Evolutionary conservation across 345 rosid species (phyloP).

Genomic region (Pugionium dolabratum): DNA sequence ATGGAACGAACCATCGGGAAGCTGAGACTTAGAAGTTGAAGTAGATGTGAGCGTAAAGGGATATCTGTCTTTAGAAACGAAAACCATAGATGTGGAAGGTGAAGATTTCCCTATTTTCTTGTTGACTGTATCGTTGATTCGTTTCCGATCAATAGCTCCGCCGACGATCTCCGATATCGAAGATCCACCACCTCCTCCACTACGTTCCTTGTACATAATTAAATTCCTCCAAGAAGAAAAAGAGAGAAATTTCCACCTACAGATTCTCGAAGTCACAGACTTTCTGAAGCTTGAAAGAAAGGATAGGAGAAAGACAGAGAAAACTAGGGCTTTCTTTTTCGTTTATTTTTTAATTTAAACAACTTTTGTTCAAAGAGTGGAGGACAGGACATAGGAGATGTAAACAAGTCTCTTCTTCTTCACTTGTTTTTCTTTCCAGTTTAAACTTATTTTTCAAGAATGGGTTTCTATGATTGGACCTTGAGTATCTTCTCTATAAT

Average conservation of each 20-base stretch:
- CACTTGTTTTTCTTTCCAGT: not conserved
- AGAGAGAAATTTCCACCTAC: constrained; percentile 3
- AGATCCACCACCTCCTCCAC: constrained; percentile 33
- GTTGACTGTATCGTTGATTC: constrained; percentile 85
- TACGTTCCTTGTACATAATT: constrained; percentile 53
- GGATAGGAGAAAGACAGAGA: constrained; percentile 41
- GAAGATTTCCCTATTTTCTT: constrained; percentile 88
- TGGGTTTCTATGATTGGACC: no score
- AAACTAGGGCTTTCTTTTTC: constrained; percentile 47
- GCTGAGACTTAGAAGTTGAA: constrained; percentile 63
- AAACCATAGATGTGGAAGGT: constrained; percentile 77
- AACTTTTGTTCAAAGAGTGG: constrained; percentile 31
- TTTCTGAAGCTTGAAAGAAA: constrained; percentile 20
- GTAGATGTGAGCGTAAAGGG: constrained; percentile 62
- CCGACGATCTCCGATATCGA: constrained; percentile 35
- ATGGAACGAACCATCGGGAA: constrained; percentile 33
- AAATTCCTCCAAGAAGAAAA: not conserved
- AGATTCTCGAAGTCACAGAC: constrained; percentile 36
- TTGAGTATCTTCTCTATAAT: no score
- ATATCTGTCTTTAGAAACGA: constrained; percentile 61
- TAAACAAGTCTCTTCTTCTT: constrained; percentile 16
- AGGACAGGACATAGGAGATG: constrained; percentile 37
- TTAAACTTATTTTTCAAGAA: not conserved
- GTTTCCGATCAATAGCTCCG: constrained; percentile 74
- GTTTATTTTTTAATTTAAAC: not conserved